Conservation (phyloP, 805 yeast species). For the Pichia eremophila region DNA sequence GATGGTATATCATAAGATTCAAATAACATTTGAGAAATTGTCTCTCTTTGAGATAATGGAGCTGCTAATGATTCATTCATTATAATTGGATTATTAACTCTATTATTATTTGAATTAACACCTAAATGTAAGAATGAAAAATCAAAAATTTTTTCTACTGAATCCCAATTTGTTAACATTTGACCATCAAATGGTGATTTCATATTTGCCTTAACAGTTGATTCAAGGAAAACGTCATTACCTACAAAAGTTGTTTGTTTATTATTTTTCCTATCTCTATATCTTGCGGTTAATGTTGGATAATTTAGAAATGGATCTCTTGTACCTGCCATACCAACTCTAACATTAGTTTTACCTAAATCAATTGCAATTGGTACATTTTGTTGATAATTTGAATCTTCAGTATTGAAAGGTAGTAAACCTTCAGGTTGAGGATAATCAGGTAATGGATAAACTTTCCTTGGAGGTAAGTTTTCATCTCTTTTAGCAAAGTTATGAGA, state of each 20-base stretch:
- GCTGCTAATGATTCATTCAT: conserved; percentile 72
- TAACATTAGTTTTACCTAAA: conserved; percentile 57
- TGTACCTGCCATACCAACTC: conserved; percentile 48
- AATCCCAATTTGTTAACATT: conserved; percentile 86
- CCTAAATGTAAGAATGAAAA: conserved; percentile 75
- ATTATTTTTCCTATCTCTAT: conserved; percentile 66
- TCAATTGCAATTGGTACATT: conserved; percentile 82
- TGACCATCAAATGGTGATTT: conserved; percentile 83
- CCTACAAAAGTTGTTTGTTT: conserved; percentile 68
- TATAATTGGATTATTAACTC: conserved; percentile 69
- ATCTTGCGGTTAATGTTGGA: conserved; percentile 61
- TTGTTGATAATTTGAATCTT: conserved; percentile 31
- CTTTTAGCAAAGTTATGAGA: conserved; percentile 10
- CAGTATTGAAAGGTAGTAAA: conserved; percentile 36
- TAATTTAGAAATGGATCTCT: conserved; percentile 50
- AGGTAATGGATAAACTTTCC: conserved; percentile 31
- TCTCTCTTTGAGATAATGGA: conserved; percentile 58
- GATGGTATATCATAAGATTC: conserved; percentile 74
- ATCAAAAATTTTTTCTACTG: conserved; percentile 72
- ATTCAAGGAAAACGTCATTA: conserved; percentile 67
- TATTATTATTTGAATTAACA: conserved; percentile 37
- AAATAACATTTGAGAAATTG: conserved; percentile 73
- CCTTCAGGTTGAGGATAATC: conserved; percentile 31
- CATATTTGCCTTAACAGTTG: conserved; percentile 55
- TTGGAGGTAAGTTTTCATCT: conserved; percentile 31